phyloP scores from a whole-genome alignment of 2,329 filamentous ascomycete genomes.

The Aureobasidium sp. region DNA sequence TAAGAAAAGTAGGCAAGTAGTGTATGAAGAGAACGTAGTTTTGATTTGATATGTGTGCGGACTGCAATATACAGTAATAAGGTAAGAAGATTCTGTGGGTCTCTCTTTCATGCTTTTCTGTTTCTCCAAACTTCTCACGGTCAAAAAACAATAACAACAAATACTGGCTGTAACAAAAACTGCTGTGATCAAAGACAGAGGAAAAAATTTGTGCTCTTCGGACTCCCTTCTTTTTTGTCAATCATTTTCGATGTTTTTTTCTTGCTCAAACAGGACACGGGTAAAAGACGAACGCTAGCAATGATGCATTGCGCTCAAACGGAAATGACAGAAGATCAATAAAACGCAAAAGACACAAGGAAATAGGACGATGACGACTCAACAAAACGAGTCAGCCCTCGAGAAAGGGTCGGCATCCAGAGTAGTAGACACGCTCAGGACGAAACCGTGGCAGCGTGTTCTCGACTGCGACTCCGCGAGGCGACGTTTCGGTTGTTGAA shows the following conservation, averaged over 20 bases:
- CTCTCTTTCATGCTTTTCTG: conserved; percentile 1
- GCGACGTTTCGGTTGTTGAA: conserved; percentile 9
- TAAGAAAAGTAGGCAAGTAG: background rate
- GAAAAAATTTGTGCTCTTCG: background rate
- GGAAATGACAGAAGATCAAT: conserved; percentile 9
- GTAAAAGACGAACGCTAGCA: conserved; percentile 14
- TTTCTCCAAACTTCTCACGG: background rate
- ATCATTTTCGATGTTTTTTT: background rate
- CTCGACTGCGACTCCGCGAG: conserved; percentile 10
- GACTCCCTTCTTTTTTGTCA: conserved; percentile 5
- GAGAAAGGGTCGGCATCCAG: conserved; percentile 15
- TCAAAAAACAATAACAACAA: background rate
- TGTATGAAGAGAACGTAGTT: conserved; percentile 3
- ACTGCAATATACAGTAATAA: conserved; percentile 12
- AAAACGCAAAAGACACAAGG: background rate
- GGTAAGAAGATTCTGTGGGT: conserved; percentile 12
- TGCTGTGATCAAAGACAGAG: conserved; percentile 14
- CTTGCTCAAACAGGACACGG: background rate
- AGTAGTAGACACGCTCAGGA: conserved; percentile 18
- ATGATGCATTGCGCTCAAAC: conserved; percentile 11
- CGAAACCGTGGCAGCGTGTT: conserved; percentile 9
- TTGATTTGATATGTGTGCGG: conserved; percentile 8
- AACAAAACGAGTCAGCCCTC: background rate
- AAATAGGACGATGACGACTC: background rate
- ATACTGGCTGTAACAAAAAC: background rate